Evolutionary conservation across 495 filamentous ascomycete species (phyloP), one percentile per base, ranked within the genome.

Genomic region (Talaromyces ruber): DNA sequence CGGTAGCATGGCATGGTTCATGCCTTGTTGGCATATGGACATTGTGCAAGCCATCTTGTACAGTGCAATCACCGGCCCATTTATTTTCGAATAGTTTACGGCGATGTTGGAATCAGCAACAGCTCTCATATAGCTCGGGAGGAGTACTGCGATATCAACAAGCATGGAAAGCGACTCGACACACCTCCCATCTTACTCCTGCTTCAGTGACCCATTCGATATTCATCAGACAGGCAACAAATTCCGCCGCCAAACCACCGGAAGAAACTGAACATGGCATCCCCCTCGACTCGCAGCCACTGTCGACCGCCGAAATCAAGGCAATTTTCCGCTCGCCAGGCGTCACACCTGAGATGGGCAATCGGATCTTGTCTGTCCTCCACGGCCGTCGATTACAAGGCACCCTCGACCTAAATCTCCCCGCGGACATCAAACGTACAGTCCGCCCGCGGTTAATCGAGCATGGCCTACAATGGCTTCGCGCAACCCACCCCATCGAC

Each of bases 341-440:
- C 11, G 66, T 88, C 24, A 68, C 77, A 24, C 72, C 74, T 1
- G 63, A 69, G 3, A 66, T 75, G 22, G 92, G 84, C 54, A 93
- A 92, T 67, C 76, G 77, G 25, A 73, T 92, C 16, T 72, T 96
- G 5, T 74, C 75, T 28, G 81, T 90, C 32, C 74, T 95, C 2
- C 90, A 97, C 67, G 84, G 83, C 26, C 84, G 90, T 52, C 85
- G 92, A 22, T 76, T 90, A 12, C 82, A 84, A 11, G 92, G 92
- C 21, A 92, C 90, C 0, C 78, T 93, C 8, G 86, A 91, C 62
- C 66, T 76, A 11, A 70, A 76, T 37, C 69, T 81, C 9, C 76
- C 78, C 9, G 39, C 58, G 22, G 75, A 82, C 22, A 71, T 76
- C 18, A 45, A 80, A 79, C 72, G 81, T 72, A 63, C 66, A 26